Base-by-base conservation (phyloP, 1,139 yeast genomes). In the Debaryomyces nepalensis region DNA sequence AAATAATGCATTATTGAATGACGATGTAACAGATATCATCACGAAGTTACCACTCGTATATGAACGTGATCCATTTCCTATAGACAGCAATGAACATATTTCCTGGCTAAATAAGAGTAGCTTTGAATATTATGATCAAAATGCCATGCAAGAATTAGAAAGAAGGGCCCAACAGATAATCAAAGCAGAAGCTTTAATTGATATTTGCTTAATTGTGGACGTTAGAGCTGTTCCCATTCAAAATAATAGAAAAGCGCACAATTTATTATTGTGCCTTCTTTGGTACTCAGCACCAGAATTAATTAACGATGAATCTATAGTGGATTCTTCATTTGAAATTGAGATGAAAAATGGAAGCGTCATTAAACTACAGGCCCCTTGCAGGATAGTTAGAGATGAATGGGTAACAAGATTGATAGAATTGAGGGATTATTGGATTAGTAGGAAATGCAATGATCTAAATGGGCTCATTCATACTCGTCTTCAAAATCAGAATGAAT, bases 81-180 rank as follows among this genome's bases (percentile, higher is more conserved):
- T 61, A 1, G 79, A 79, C 46, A 61, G 63, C 1, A 53, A 68
- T 9, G 75, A 71, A 3, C 84, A 84, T 48, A 70, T 89, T 4
- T 55, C 58, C 1, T 88, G 96, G 96, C 58, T 89, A 4, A 63
- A 63, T 2, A 51, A 51, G 1, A 62, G 66, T 0, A 76, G 77
- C 2, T 81, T 84, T 50, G 63, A 65, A 1, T 50, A 57, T n/a
- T 56, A 66, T 16, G 96, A 90, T 55, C 52, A 58, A 1, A 62
- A 64, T 33, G 95, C 95, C 0, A 53, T 79, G 15, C 68, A 70
- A 30, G 95, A 88, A 49, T 76, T 77, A 40, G 82, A 82, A 48
- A 70, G 97, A 43, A 73, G 84, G 40, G 65, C 82, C 0, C 70
- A 74, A 21, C 77, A 79, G 45, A 61, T 87, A 2, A 61, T 79